A percentile compares a stretch with the other conserved stretches of the same genome.
These are phyloP conservation scores for Panellus pusillus DNA, from an alignment of 768 basidiomycete genomes.

Conservation along the genomic window DNA sequence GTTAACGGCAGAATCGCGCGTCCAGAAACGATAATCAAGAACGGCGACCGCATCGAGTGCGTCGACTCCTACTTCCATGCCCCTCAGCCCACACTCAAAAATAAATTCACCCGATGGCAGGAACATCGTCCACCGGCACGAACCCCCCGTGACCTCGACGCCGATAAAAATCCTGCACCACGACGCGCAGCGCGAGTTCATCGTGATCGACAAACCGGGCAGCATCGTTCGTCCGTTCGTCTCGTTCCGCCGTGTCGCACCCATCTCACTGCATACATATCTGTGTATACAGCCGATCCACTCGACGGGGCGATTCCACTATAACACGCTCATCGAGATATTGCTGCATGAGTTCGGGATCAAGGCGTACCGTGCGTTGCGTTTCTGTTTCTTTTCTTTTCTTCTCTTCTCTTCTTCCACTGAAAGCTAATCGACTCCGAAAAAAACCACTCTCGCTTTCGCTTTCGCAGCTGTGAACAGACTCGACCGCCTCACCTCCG, in stretches of 20 bases:
- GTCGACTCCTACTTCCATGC: too few relatives aligned
- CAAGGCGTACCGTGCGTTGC: conserved; percentile 77
- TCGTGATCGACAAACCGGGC: conserved; percentile 96
- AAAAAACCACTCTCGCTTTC: too few relatives aligned
- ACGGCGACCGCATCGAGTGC: conserved; percentile 91
- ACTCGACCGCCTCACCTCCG: conserved; percentile 91
- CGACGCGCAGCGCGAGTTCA: conserved; percentile 77
- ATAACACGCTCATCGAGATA: conserved; percentile 86
- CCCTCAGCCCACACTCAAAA: too few relatives aligned
- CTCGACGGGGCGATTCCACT: conserved; percentile 85
- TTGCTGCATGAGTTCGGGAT: conserved; percentile 82
- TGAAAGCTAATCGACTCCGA: too few relatives aligned
- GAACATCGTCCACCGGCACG: conserved; percentile 94
- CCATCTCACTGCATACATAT: conserved; percentile 12
- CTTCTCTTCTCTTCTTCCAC: conserved; percentile 13
- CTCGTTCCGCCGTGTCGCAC: conserved; percentile 12
- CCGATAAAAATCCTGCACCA: conserved; percentile 79
- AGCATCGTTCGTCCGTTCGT: conserved; percentile 73
- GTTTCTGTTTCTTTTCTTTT: not conserved
- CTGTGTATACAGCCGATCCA: conserved; percentile 99
- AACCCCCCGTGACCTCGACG: conserved; percentile 87
- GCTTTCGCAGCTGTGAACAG: conserved; percentile 96
- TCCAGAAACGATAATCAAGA: conserved; percentile 73
- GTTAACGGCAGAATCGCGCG: conserved; percentile 88
- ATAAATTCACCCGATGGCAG: conserved; percentile 47